These are phyloP conservation scores for Populus davidiana DNA, from an alignment of 345 rosid genomes.

Conservation along the genomic window DNA sequence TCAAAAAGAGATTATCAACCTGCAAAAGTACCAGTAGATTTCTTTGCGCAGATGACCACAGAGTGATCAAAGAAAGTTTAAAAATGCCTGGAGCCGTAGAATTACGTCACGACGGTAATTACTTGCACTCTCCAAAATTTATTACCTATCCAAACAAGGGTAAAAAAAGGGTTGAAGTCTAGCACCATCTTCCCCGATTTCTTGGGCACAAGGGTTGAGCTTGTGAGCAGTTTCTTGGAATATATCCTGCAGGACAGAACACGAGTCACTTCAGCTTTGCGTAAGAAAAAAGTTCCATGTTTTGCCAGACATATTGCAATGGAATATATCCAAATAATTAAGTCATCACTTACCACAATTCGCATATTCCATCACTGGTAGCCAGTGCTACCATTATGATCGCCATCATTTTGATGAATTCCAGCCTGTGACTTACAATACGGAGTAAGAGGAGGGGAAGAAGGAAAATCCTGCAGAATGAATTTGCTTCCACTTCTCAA, in stretches of 20 bases:
- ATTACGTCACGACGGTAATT: neutral
- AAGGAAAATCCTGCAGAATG: conserved; percentile 18
- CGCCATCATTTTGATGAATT: conserved; percentile 7
- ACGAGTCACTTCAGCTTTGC: neutral
- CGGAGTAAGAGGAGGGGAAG: conserved; percentile 32
- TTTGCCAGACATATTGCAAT: neutral
- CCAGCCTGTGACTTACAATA: conserved; percentile 23
- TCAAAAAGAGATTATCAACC: neutral
- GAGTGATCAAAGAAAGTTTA: neutral
- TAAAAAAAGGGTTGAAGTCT: neutral
- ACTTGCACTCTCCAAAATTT: neutral
- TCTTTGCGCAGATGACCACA: neutral
- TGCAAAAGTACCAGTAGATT: neutral
- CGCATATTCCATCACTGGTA: neutral
- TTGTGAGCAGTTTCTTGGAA: neutral
- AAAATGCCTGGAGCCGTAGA: neutral
- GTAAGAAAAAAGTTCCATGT: neutral
- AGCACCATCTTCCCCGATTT: conserved; percentile 5
- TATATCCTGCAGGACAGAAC: neutral
- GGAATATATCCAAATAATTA: neutral
- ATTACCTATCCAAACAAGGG: neutral
- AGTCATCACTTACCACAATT: neutral
- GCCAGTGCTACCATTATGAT: neutral
- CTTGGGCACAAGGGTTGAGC: neutral
- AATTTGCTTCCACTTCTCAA: conserved; percentile 24